Base-by-base conservation (phyloP, 176 grass and related monocot species). In the Rhynchospora pubera region DNA sequence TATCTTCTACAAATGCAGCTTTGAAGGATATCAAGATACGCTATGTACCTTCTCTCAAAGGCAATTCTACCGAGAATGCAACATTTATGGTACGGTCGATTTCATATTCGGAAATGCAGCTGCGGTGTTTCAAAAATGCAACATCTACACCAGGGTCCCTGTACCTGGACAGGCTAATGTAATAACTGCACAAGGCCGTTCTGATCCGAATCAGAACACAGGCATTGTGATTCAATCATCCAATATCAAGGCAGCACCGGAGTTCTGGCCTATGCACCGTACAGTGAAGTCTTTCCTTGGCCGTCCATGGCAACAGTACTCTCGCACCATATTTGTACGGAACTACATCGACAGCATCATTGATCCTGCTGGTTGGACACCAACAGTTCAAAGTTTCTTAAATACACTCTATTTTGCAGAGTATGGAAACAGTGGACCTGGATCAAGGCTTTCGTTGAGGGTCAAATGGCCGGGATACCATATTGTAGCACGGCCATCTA, bases 391-490 rank as follows among this genome's bases (percentile, higher is more conserved):
- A 8, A 34, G 76, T 13, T 84, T 86, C 44, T 62, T 65, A n/a
- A 77, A 65, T 50, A 86, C 87, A 14, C 42, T 86, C 46, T 89
- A 86, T 79, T 89, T 85, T 57, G 87, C 72, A 5, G 87, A 89
- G 79, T 89, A 51, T 59, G 18, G 52, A 48, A 89, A 89, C 66
- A 83, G 79, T 14, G 87, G 87, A 39, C 79, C 84, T 21, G 87
- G 87, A 58, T 85, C 87, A 60, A 79, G 78, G 43, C 16, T 83
- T 64, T 89, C 63, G 7, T 4, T 26, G 80, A 60, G 84, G n/a
- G 74, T 86, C 26, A 62, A 43, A 55, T 86, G 84, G 84, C 70
- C 84, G 0, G 88, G 88, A 12, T 86, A 86, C 53, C 88, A 84
- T 66, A 14, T 62, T 9, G 39, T 86, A 7, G 11, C 3, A 22